Base-by-base conservation (phyloP, 805 yeast genomes). In the Tetrapisispora namnaoensis region DNA sequence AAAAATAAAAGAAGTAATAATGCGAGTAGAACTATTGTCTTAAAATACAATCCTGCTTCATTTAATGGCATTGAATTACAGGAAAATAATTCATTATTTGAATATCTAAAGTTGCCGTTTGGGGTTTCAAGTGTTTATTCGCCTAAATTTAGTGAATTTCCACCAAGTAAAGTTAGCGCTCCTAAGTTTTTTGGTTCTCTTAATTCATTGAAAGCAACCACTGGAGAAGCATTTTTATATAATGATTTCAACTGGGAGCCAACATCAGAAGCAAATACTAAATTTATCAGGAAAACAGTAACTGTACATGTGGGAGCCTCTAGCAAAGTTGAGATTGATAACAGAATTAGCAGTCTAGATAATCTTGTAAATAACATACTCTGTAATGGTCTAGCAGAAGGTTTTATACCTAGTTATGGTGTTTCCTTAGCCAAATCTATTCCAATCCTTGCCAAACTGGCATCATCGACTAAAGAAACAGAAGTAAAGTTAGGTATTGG, bases 291-390 rank as follows among this genome's bases (percentile, higher is more conserved):
- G 38, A 58, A 58, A 28, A 65, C 63, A 3, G 53, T 63, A 8
- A 62, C 69, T 9, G 43, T 63, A 9, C 54, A 58, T 28, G 57
- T 64, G 13, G 68, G 68, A 13, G 69, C 65, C n/a, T 44, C 51
- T 16, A 62, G 53, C 45, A 59, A 62, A 44, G 27, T 58, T 24
- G 69, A 62, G 49, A 58, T 63, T 35, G 61, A 62, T 37, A 60
- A 56, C n/a, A 60, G 66, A 48, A 53, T 62, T 38, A 49, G 47
- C 14, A 44, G 47, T 13, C 46, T 63, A 32, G 68, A 63, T 42
- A 53, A 60, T 45, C 24, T 59, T n/a, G 53, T 63, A 30, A 63
- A 65, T 46, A 52, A 60, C 39, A 49, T 51, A 8, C 40, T 62
- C 17, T 59, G 61, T 35, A 54, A 60, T 32, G 66, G 66, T 11